Evolutionary conservation across 768 basidiomycete genomes (phyloP).

Genomic region (Porphyrellus cyaneotinctus): DNA sequence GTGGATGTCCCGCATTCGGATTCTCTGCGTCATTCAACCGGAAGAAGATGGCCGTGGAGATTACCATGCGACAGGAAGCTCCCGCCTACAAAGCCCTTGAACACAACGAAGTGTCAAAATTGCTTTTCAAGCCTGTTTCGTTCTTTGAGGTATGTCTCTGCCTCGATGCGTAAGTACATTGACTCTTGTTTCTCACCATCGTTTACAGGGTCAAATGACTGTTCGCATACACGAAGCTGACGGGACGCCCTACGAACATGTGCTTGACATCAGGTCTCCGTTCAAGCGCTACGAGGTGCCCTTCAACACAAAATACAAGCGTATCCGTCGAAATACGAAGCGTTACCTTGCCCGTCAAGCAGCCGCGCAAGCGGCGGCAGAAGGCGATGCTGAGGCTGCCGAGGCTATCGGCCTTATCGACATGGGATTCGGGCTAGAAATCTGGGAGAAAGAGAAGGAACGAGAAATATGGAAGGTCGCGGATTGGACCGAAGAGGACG

Average conservation of each 20-base stretch:
- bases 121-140: conserved; percentile 74
- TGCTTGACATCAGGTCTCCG: conserved; percentile 80
- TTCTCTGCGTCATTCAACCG: conserved; percentile 92
- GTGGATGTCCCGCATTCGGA: conserved; percentile 88
- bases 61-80: conserved; percentile 86
- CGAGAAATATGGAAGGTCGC: conserved; percentile 94
- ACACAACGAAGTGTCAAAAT: conserved; percentile 63
- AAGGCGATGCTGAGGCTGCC: conserved; percentile 87
- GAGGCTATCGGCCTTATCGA: conserved; percentile 93
- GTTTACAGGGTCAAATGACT: conserved; percentile 86
- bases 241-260: conserved; percentile 98
- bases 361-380: conserved; percentile 88
- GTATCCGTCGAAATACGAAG: conserved; percentile 91
- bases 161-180: not conserved
- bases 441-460: conserved; percentile 95
- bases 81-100: conserved; percentile 68
- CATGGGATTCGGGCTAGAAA: conserved; percentile 88
- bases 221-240: conserved; percentile 99
- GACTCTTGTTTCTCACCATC: conserved; percentile 7
- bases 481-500: conserved; percentile 97
- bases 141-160: conserved; percentile 73
- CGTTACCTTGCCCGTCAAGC: conserved; percentile 93
- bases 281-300: conserved; percentile 97
- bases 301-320: conserved; percentile 98
- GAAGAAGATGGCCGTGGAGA: conserved; percentile 98